These are phyloP conservation scores for Cladosporium oxysporum DNA, from an alignment of 2,329 filamentous ascomycete genomes.

Conservation along the genomic window DNA sequence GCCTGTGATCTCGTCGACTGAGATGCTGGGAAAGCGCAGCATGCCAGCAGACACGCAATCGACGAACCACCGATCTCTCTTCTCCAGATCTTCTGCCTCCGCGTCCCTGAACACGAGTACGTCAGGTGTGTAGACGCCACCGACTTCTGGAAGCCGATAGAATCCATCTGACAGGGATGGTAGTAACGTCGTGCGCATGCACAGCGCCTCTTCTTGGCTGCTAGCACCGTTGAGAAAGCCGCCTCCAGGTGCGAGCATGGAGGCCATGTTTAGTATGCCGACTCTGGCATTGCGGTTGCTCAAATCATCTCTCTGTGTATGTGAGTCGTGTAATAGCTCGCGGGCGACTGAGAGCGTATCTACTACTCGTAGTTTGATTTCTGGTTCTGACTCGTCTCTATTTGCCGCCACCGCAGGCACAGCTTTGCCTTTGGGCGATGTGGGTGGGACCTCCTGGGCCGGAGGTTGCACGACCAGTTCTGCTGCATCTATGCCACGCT, in stretches of 20 bases:
- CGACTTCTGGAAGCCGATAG: slow-evolving; percentile 59
- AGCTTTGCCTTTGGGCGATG: slow-evolving; percentile 19
- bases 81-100: slow-evolving; percentile 39
- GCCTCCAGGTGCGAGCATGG: slow-evolving; percentile 59
- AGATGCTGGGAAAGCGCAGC: slow-evolving; percentile 54
- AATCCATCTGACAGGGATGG: slow-evolving; percentile 57
- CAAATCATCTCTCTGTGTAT: slow-evolving; percentile 25
- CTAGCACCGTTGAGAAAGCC: slow-evolving; percentile 61
- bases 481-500: slow-evolving; percentile 55
- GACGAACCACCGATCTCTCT: slow-evolving; percentile 55
- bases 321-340: slow-evolving; percentile 29
- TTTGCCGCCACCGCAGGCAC: slow-evolving; percentile 20
- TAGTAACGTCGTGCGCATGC: slow-evolving; percentile 58
- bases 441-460: slow-evolving; percentile 17
- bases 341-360: slow-evolving; percentile 58
- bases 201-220: slow-evolving; percentile 61
- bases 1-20: slow-evolving; percentile 38
- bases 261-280: slow-evolving; percentile 63
- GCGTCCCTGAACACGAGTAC: slow-evolving; percentile 57
- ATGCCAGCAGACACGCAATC: slow-evolving; percentile 59
- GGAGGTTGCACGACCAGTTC: slow-evolving; percentile 51
- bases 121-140: slow-evolving; percentile 56
- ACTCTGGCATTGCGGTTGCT: slow-evolving; percentile 39
- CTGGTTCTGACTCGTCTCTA: not conserved
- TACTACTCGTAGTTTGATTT: slow-evolving; percentile 46